Percentiles rank a stretch among this genome's conserved stretches.
phyloP scores from a whole-genome alignment of 768 basidiomycete species.

The Hortiboletus campestris region DNA sequence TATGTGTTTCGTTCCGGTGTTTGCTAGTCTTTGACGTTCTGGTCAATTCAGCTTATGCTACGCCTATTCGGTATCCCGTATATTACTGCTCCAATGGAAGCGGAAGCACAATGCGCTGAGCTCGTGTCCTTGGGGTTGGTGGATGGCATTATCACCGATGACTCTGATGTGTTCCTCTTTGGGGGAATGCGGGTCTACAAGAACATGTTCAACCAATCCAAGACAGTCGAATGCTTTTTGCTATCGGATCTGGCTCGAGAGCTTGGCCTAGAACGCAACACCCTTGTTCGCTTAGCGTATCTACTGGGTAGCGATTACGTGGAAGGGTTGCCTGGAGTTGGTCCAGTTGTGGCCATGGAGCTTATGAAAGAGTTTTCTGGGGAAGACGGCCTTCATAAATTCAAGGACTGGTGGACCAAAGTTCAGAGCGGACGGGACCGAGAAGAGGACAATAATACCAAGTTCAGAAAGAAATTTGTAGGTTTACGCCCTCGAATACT shows the following conservation, averaged over 20 bases:
- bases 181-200: constrained; percentile 95
- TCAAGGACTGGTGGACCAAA: constrained; percentile 92
- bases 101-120: constrained; percentile 97
- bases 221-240: constrained; percentile 97
- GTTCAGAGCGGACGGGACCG: constrained; percentile 90
- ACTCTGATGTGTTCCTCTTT: constrained; percentile 98
- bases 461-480: constrained; percentile 84
- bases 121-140: constrained; percentile 83
- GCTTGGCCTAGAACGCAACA: constrained; percentile 81
- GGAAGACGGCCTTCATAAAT: constrained; percentile 75
- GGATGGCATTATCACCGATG: constrained; percentile 98
- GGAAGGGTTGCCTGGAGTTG: constrained; percentile 87
- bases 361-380: constrained; percentile 92
- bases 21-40: background rate
- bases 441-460: constrained; percentile 65
- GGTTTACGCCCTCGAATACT: constrained; percentile 34
- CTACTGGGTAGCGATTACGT: constrained; percentile 96
- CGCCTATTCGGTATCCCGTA: constrained; percentile 96
- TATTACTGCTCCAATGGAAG: constrained; percentile 98
- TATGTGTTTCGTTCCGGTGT: constrained; percentile 25
- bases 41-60: constrained; percentile 66
- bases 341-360: constrained; percentile 96
- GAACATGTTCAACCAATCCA: constrained; percentile 99
- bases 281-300: constrained; percentile 87
- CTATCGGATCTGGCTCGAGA: constrained; percentile 81